Conservation (phyloP, 768 basidiomycete genomes). For the Hygrocybe punicea region DNA sequence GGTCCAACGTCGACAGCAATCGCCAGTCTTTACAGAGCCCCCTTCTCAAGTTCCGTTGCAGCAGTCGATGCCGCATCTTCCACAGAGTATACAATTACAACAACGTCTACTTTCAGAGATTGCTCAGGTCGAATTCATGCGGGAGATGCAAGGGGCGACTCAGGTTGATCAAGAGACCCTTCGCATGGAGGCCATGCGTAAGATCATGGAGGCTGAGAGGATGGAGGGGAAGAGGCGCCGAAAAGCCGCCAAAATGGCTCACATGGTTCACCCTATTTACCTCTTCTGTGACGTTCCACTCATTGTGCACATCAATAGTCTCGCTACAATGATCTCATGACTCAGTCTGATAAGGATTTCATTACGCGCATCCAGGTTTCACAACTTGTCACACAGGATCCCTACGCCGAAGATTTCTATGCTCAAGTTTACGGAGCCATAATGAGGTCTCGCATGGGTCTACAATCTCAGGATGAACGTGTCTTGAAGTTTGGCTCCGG, state of each 20-base stretch:
- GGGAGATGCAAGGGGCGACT: slow-evolving; percentile 57
- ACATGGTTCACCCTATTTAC: slow-evolving; percentile 58
- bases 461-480: slow-evolving; percentile 68
- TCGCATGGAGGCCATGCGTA: slow-evolving; percentile 74
- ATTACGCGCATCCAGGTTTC: slow-evolving; percentile 99
- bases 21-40: slow-evolving; percentile 36
- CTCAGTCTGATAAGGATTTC: slow-evolving; percentile 98
- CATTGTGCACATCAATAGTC: slow-evolving; percentile 46
- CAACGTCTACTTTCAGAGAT: slow-evolving; percentile 75
- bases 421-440: slow-evolving; percentile 93
- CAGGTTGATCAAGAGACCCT: slow-evolving; percentile 67
- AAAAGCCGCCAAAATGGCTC: slow-evolving; percentile 81
- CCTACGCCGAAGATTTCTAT: slow-evolving; percentile 97
- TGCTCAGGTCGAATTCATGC: slow-evolving; percentile 65
- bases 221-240: slow-evolving; percentile 81
- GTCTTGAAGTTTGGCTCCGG: slow-evolving; percentile 83
- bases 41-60: slow-evolving; percentile 42
- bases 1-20: slow-evolving; percentile 37
- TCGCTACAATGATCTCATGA: slow-evolving; percentile 93
- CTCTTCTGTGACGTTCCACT: neutral
- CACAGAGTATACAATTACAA: slow-evolving; percentile 68
- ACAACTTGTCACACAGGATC: slow-evolving; percentile 94
- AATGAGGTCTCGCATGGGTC: slow-evolving; percentile 71
- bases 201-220: slow-evolving; percentile 87
- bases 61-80: slow-evolving; percentile 52